Evolutionary conservation across 345 rosid species (phyloP).

Genomic region (Bretschneidera sinensis): DNA sequence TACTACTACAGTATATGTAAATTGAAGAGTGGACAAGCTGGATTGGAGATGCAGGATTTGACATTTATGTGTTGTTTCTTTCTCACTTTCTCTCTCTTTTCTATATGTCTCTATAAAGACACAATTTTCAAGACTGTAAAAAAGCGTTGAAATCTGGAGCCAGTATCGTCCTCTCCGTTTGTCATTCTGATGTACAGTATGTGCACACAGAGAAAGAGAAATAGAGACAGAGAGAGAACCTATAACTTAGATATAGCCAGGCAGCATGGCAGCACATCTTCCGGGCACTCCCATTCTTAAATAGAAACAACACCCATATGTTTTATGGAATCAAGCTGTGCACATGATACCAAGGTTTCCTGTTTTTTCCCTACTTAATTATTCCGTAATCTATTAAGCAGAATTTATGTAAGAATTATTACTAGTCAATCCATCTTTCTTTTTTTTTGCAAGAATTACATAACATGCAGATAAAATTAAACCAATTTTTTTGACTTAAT

Average conservation of each 20-base stretch:
- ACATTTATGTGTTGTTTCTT: slow-evolving; percentile 58
- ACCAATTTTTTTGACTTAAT: no score
- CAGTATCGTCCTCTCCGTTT: slow-evolving; percentile 84
- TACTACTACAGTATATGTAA: no score
- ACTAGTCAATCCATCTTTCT: no score
- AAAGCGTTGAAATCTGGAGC: slow-evolving; percentile 73
- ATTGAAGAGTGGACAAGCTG: slow-evolving; percentile 43
- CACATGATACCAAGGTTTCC: no score
- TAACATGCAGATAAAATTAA: no score
- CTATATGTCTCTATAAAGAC: slow-evolving; percentile 23
- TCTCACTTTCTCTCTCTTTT: slow-evolving; percentile 26
- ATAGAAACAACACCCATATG: neutral
- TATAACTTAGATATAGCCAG: slow-evolving; percentile 6
- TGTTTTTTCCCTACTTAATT: no score
- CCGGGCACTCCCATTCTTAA: slow-evolving; percentile 32
- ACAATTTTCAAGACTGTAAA: slow-evolving; percentile 60
- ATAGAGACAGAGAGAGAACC: no score
- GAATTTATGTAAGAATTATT: no score
- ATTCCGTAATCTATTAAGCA: no score
- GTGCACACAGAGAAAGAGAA: slow-evolving; percentile 3
- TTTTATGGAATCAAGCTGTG: neutral
- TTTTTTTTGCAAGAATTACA: no score
- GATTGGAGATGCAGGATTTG: slow-evolving; percentile 61
- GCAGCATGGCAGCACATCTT: slow-evolving; percentile 43
- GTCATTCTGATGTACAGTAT: slow-evolving; percentile 66